Evolutionary conservation across 148 eudicot genomes (phyloP).

Genomic region (Heliamphora exappendiculata): DNA sequence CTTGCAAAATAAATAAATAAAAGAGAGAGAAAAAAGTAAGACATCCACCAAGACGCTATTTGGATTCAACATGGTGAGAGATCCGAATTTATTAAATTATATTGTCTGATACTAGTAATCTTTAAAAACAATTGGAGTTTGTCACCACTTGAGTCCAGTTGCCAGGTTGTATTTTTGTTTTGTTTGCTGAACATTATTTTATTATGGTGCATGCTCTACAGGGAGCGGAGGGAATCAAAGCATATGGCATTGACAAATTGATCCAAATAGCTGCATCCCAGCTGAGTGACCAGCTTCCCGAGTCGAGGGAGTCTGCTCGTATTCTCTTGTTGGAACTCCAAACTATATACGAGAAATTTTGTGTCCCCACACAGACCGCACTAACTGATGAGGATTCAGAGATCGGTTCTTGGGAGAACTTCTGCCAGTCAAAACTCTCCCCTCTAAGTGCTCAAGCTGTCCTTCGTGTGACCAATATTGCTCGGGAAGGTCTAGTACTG

Average conservation of each 20-base stretch:
- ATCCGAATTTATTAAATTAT: no score
- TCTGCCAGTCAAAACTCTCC: constrained; percentile 56
- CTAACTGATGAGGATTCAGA: constrained; percentile 31
- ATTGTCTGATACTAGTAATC: no score
- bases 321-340: constrained; percentile 47
- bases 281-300: constrained; percentile 69
- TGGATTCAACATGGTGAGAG: no score
- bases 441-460: constrained; percentile 60
- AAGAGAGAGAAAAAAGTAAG: no score
- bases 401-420: constrained; percentile 43
- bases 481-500: constrained; percentile 32
- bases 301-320: constrained; percentile 75
- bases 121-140: no score
- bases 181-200: neutral
- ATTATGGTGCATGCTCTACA: constrained; percentile 12
- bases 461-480: constrained; percentile 47
- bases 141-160: neutral
- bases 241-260: constrained; percentile 50
- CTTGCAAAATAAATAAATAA: no score
- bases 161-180: neutral
- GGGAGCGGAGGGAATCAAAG: constrained; percentile 53
- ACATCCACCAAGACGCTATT: no score
- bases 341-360: constrained; percentile 32
- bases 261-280: constrained; percentile 59
- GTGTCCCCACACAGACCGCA: constrained; percentile 9